Evolutionary conservation across 768 basidiomycete species (phyloP).

Genomic region (Exidia glandulosa): DNA sequence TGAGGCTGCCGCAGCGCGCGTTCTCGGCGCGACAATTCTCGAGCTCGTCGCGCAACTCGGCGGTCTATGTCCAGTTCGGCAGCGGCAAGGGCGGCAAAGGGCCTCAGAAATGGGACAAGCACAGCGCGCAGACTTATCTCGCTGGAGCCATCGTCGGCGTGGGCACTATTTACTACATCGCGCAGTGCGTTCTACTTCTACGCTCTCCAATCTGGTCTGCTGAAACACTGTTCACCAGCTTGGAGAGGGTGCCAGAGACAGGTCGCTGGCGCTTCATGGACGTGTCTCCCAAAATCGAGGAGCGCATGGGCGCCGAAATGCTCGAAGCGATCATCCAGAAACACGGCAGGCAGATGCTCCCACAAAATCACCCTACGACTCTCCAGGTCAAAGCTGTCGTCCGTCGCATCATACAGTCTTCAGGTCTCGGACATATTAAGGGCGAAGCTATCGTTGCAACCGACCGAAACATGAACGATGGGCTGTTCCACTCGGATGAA

Average conservation of each 20-base stretch:
- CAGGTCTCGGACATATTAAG: constrained; percentile 57
- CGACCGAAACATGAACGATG: not conserved
- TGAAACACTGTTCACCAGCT: constrained; percentile 28
- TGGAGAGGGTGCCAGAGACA: constrained; percentile 79
- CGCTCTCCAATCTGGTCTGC: not conserved
- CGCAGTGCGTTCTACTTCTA: not conserved
- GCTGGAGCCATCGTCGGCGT: not conserved
- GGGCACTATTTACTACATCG: not conserved
- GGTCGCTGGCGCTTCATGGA: constrained; percentile 88
- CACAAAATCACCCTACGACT: constrained; percentile 53
- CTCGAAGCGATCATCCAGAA: constrained; percentile 37
- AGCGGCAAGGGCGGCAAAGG: not conserved
- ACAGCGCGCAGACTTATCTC: not conserved
- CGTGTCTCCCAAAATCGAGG: constrained; percentile 46
- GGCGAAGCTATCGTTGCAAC: constrained; percentile 7
- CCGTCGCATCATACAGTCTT: constrained; percentile 53
- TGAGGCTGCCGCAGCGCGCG: too few relatives aligned
- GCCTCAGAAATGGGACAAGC: not conserved
- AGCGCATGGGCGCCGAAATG: constrained; percentile 30
- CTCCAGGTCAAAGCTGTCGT: constrained; percentile 62
- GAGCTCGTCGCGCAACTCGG: not conserved
- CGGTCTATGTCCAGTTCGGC: not conserved
- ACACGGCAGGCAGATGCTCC: constrained; percentile 45
- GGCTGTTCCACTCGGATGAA: not conserved
- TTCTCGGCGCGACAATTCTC: not conserved